A percentile compares a stretch with the other conserved stretches of the same genome.
Evolutionary conservation across 129 eudicot species (phyloP).

Genomic region (carrot (Daucus carota)): DH1_v3.0 NC_030389.2:41524001-41524500

Average conservation of each 20-base stretch:
- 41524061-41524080: too few relatives aligned
- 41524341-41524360: neutral
- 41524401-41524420: neutral
- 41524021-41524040: too few relatives aligned
- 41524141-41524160: too few relatives aligned
- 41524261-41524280: neutral
- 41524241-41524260: neutral
- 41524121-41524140: too few relatives aligned
- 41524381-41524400: neutral
- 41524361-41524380: neutral
- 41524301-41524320: neutral
- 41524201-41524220: too few relatives aligned
- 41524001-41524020: too few relatives aligned
- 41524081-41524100: too few relatives aligned
- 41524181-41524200: too few relatives aligned
- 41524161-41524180: too few relatives aligned
- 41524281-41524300: neutral
- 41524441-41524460: neutral
- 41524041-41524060: too few relatives aligned
- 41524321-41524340: neutral
- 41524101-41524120: too few relatives aligned
- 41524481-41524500: constrained; percentile 42
- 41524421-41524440: neutral
- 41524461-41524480: constrained; percentile 29
- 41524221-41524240: too few relatives aligned